These are phyloP conservation scores for Alternaria gansuensis DNA, from an alignment of 2,329 filamentous ascomycete species.

Conservation along the genomic window DNA sequence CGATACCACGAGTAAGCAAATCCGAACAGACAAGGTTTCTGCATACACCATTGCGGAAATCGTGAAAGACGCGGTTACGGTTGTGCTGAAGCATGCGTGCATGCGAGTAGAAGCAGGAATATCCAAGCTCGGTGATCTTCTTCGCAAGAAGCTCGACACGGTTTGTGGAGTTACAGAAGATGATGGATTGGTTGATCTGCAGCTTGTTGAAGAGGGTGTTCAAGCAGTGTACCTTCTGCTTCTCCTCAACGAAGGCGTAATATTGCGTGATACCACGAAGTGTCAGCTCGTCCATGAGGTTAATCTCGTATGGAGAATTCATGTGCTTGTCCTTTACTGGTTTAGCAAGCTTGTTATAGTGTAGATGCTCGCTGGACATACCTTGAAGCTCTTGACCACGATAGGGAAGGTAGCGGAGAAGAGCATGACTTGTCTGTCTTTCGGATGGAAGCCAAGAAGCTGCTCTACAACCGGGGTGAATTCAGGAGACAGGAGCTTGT, in stretches of 20 bases:
- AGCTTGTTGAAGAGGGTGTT: constrained; percentile 99
- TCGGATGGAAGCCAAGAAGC: constrained; percentile 91
- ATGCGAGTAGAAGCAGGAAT: constrained; percentile 99
- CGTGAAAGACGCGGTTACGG: constrained; percentile 98
- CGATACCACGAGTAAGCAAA: constrained; percentile 95
- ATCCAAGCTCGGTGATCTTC: constrained; percentile 98
- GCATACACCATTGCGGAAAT: constrained; percentile 97
- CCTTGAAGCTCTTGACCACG: constrained; percentile 94
- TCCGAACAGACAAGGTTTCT: constrained; percentile 98
- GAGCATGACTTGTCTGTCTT: constrained; percentile 98
- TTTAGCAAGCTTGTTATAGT: constrained; percentile 18
- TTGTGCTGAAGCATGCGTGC: constrained; percentile 97
- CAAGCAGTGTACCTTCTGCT: constrained; percentile 98
- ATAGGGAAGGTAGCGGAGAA: constrained; percentile 98
- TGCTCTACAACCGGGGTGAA: constrained; percentile 99
- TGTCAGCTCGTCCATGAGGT: constrained; percentile 98
- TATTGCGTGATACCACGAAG: constrained; percentile 98
- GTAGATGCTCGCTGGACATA: constrained; percentile 30
- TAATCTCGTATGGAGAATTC: constrained; percentile 96
- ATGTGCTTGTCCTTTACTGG: constrained; percentile 84
- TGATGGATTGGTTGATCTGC: constrained; percentile 99
- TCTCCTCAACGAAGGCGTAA: constrained; percentile 99
- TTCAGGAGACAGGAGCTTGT: constrained; percentile 95
- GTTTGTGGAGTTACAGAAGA: constrained; percentile 99
- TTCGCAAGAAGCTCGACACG: constrained; percentile 96